Evolutionary conservation across 2,329 filamentous ascomycete genomes (phyloP).

Genomic region (Pseudonectria foliicola): DNA sequence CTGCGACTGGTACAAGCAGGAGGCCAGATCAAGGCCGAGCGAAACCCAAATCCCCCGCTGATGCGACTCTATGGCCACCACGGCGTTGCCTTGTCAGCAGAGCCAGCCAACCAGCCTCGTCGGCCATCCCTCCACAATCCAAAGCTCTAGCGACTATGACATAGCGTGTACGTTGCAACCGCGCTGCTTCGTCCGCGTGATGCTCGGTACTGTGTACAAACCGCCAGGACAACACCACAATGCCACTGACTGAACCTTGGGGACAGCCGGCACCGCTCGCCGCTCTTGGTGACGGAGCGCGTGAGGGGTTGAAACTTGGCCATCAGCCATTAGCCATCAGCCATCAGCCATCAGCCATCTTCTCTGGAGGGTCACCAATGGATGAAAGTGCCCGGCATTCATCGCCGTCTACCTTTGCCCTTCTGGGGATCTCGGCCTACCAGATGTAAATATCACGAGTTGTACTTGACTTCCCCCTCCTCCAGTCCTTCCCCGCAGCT

Average conservation of each 20-base stretch:
- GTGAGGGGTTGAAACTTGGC: neutral
- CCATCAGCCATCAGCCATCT: neutral
- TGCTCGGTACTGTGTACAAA: neutral
- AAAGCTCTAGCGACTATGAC: neutral
- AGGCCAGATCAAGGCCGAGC: too few species aligned
- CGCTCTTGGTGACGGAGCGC: too few species aligned
- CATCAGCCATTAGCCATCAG: neutral
- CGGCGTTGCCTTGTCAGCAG: too few species aligned
- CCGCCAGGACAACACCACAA: slow-evolving; percentile 1
- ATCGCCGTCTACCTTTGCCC: slow-evolving; percentile 4
- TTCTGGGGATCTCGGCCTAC: neutral
- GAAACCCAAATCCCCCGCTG: too few species aligned
- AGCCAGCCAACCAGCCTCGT: too few species aligned
- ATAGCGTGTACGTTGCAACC: too few species aligned
- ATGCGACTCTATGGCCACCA: too few species aligned
- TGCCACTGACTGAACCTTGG: slow-evolving; percentile 15
- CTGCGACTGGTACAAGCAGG: too few species aligned
- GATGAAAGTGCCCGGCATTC: slow-evolving; percentile 13
- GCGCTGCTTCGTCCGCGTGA: too few species aligned
- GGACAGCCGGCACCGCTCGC: slow-evolving; percentile 11
- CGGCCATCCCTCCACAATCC: slow-evolving; percentile 43
- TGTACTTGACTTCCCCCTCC: slow-evolving; percentile 5
- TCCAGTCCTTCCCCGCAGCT: neutral
- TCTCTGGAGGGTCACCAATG: slow-evolving; percentile 26
- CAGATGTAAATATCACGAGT: slow-evolving; percentile 18